A percentile compares a stretch with the other conserved stretches of the same genome.
Evolutionary conservation across 2,329 filamentous ascomycete genomes (phyloP).

Genomic region (Penicillium vulpinum): DNA sequence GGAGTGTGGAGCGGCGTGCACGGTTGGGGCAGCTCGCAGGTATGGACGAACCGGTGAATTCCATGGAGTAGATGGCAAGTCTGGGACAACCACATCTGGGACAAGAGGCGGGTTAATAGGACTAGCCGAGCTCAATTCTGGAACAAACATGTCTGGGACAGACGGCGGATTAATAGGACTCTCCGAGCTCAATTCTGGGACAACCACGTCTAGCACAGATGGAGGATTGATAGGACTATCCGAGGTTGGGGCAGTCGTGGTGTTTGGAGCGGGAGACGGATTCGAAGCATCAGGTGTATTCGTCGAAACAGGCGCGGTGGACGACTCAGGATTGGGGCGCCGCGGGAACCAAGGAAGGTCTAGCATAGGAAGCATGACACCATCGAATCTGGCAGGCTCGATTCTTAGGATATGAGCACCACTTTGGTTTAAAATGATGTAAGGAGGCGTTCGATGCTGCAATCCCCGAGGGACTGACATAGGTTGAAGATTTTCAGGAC

Average conservation of each 20-base stretch:
- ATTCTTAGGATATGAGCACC: not conserved
- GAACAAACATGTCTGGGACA: not conserved
- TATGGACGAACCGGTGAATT: no score
- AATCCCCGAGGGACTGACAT: slow-evolving; percentile 10
- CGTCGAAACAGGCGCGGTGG: not conserved
- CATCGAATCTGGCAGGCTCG: slow-evolving; percentile 1
- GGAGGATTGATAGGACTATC: not conserved
- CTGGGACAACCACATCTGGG: not conserved
- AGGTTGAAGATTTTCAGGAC: slow-evolving; percentile 21
- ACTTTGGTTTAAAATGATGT: slow-evolving; percentile 29
- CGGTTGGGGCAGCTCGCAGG: not conserved
- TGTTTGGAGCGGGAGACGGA: not conserved
- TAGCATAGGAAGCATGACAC: slow-evolving; percentile 1
- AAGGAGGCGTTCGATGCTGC: slow-evolving; percentile 48
- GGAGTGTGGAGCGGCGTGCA: not conserved
- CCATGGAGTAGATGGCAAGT: not conserved
- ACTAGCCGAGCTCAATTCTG: no score
- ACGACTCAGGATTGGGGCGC: not conserved
- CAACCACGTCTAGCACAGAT: not conserved
- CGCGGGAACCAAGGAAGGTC: not conserved
- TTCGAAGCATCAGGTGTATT: not conserved
- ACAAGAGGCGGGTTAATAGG: not conserved
- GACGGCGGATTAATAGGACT: not conserved
- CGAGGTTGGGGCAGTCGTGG: not conserved
- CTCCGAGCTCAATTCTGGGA: not conserved